Evolutionary conservation across 2,329 filamentous ascomycete genomes (phyloP).

Genomic region (Calycina herbarum): DNA sequence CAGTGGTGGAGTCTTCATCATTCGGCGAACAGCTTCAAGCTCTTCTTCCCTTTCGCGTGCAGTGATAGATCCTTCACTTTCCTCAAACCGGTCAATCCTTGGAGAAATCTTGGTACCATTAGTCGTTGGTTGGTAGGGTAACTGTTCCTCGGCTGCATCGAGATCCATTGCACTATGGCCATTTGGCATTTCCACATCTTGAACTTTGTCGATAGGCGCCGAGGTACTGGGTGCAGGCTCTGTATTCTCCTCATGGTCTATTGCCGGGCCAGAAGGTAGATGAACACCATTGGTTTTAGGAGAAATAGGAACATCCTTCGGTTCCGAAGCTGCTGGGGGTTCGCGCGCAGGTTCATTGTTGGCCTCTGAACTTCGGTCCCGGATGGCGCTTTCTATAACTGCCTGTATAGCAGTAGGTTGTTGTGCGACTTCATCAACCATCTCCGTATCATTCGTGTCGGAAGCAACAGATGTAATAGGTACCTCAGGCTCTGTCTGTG

Average conservation of each 20-base stretch:
- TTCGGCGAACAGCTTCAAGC: slow-evolving; percentile 31
- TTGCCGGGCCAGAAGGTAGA: neutral
- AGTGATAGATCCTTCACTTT: slow-evolving; percentile 27
- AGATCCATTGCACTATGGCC: slow-evolving; percentile 10
- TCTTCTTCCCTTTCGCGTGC: slow-evolving; percentile 27
- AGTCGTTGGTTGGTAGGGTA: neutral
- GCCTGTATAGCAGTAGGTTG: neutral
- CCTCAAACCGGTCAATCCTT: slow-evolving; percentile 17
- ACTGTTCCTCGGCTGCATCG: neutral
- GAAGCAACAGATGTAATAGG: neutral
- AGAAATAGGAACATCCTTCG: neutral
- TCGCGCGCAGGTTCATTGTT: neutral
- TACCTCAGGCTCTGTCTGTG: neutral
- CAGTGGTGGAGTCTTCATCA: slow-evolving; percentile 36
- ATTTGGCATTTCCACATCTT: slow-evolving; percentile 6
- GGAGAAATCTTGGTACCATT: neutral
- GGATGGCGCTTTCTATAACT: neutral
- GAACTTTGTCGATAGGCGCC: neutral
- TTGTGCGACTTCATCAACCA: neutral
- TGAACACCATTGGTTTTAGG: neutral
- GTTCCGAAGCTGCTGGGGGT: neutral
- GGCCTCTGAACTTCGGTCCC: neutral
- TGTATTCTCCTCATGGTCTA: neutral
- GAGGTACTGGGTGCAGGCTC: neutral
- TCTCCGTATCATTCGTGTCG: slow-evolving; percentile 1